These are phyloP conservation scores for Vinca minor DNA, from an alignment of 257 asterid species.

Conservation along the genomic window DNA sequence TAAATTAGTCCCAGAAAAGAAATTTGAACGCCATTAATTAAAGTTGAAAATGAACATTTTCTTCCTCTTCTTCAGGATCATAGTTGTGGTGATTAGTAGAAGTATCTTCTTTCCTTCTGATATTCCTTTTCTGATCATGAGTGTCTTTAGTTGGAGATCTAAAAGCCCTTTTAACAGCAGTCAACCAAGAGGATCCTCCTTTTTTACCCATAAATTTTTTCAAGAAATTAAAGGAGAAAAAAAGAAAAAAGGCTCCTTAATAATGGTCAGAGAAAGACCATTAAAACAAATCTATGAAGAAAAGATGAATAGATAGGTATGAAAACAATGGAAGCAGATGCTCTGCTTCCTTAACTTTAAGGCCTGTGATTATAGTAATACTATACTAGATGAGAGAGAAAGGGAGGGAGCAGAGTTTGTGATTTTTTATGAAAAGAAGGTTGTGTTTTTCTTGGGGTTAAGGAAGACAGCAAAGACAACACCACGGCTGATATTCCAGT, in stretches of 20 bases:
- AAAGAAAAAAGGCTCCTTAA: not conserved
- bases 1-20: not conserved
- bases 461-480: not conserved
- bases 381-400: not conserved
- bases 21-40: too few species aligned
- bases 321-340: not conserved
- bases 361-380: not conserved
- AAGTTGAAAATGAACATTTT: slow-evolving; percentile 31
- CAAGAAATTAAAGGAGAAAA: not conserved
- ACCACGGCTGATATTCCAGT: too few species aligned
- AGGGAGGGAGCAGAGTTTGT: not conserved
- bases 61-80: slow-evolving; percentile 42
- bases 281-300: not conserved
- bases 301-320: not conserved
- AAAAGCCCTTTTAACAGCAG: slow-evolving; percentile 85
- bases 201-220: slow-evolving; percentile 50
- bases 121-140: slow-evolving; percentile 40
- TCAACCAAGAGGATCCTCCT: slow-evolving; percentile 65
- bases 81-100: slow-evolving; percentile 15
- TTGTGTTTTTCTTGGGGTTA: not conserved
- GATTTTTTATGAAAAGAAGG: not conserved
- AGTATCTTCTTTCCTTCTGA: slow-evolving; percentile 39
- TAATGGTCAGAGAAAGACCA: not conserved
- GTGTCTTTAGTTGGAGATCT: slow-evolving; percentile 71
- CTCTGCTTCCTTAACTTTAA: not conserved